phyloP scores from a whole-genome alignment of 192 early-diverging fungal genomes.

The Geranomyces michiganensis region DNA sequence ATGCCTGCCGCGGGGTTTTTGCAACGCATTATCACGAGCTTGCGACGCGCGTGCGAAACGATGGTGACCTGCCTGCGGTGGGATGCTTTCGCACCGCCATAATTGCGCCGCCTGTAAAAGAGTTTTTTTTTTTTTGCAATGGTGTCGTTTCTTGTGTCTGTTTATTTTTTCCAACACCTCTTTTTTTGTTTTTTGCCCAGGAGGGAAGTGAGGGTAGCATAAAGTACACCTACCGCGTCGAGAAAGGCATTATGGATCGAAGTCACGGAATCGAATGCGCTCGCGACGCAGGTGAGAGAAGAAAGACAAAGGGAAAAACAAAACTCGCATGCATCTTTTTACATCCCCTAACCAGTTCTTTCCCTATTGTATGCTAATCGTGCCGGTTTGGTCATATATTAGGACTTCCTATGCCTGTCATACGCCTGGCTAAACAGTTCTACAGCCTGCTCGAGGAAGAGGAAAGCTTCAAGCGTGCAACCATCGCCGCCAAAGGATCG shows the following conservation, averaged over 20 bases:
- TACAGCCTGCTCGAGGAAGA: background rate
- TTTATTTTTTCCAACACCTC: background rate
- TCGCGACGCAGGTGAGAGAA: slow-evolving; percentile 66
- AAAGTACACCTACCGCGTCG: slow-evolving; percentile 66
- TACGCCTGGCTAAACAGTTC: background rate
- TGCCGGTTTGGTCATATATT: no score
- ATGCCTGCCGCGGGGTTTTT: slow-evolving; percentile 65
- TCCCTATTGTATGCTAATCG: no score
- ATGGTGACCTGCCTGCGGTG: slow-evolving; percentile 1
- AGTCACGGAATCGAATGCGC: slow-evolving; percentile 79
- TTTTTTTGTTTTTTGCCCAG: no score
- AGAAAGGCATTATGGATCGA: slow-evolving; percentile 64
- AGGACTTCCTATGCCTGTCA: background rate
- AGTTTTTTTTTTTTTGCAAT: no score
- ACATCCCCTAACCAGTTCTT: no score
- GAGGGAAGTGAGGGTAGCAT: slow-evolving; percentile 22
- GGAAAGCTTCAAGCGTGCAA: no score
- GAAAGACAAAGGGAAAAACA: no score
- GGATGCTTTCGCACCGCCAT: slow-evolving; percentile 16
- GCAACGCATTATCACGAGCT: slow-evolving; percentile 83
- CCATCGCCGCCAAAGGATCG: no score
- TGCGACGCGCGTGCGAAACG: slow-evolving; percentile 32
- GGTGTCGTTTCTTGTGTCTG: no score
- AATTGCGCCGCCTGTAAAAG: slow-evolving; percentile 7
- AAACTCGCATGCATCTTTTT: no score